Evolutionary conservation across 306 rosid genomes (phyloP).

Genomic region (Quercus ilex): DNA sequence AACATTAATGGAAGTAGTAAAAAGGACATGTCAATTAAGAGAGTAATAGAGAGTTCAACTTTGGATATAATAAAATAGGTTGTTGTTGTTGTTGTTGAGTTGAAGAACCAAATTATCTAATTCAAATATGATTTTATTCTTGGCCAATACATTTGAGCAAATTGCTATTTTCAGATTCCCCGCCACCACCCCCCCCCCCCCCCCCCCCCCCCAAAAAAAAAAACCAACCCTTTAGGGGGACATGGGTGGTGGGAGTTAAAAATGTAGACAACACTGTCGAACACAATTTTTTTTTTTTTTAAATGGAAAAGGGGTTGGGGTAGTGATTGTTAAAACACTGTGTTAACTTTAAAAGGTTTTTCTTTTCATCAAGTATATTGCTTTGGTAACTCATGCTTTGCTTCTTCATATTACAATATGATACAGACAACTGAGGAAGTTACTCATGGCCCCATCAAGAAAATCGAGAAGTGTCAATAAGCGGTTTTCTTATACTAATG

Average conservation of each 20-base stretch:
- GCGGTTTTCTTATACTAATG: conserved; percentile 53
- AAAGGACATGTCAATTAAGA: too few species aligned
- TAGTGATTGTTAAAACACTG: background rate
- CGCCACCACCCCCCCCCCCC: too few species aligned
- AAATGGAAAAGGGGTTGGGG: too few species aligned
- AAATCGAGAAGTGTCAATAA: conserved; percentile 73
- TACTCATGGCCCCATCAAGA: conserved; percentile 75
- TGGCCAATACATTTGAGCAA: background rate
- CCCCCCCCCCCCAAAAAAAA: background rate
- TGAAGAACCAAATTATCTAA: background rate
- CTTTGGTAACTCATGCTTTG: conserved; percentile 22
- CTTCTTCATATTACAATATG: conserved; percentile 15
- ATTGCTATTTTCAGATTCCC: background rate
- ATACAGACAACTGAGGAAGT: conserved; percentile 45
- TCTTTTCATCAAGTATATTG: conserved; percentile 12
- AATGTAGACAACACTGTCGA: background rate
- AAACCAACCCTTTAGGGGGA: background rate
- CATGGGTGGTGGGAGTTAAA: background rate
- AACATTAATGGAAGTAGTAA: too few species aligned
- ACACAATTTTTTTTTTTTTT: background rate
- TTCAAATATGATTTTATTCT: background rate
- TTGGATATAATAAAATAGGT: too few species aligned
- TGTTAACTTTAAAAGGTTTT: background rate
- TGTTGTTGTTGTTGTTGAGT: too few species aligned
- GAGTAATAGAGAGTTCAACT: too few species aligned